phyloP scores from a whole-genome alignment of 352 stramenopile species.

The Globisporangium barbulae region DNA sequence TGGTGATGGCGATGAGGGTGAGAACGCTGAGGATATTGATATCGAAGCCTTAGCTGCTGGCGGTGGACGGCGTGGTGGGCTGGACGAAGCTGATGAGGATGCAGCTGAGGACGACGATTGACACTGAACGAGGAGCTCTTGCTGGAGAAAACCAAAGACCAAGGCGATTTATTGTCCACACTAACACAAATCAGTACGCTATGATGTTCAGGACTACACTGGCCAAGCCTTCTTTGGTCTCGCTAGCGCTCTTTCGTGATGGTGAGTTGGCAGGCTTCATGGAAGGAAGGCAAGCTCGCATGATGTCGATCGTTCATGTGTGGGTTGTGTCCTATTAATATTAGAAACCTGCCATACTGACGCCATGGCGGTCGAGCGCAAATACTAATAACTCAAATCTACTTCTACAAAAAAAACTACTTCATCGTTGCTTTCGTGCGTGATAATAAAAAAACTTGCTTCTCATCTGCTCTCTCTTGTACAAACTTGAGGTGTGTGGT shows the following conservation, averaged over 20 bases:
- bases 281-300: not conserved
- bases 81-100: not conserved
- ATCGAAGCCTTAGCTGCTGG: not conserved
- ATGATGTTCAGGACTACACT: not conserved
- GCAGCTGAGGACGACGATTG: not conserved
- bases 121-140: not conserved
- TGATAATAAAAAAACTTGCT: slow-evolving; percentile 18
- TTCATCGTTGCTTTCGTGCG: slow-evolving; percentile 7
- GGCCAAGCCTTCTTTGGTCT: not conserved
- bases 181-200: not conserved
- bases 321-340: slow-evolving; percentile 13
- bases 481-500: slow-evolving; percentile 14
- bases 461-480: slow-evolving; percentile 17
- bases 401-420: slow-evolving; percentile 45
- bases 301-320: not conserved
- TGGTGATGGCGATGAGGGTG: not conserved
- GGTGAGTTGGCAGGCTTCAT: not conserved
- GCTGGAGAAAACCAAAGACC: no score
- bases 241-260: no score
- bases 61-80: not conserved
- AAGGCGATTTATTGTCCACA: not conserved
- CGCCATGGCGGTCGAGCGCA: slow-evolving; percentile 16
- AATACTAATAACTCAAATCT: slow-evolving; percentile 17
- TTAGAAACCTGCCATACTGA: slow-evolving; percentile 33
- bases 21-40: not conserved